phyloP scores from a whole-genome alignment of 2,329 filamentous ascomycete species.

The Akanthomyces muscarius region DNA sequence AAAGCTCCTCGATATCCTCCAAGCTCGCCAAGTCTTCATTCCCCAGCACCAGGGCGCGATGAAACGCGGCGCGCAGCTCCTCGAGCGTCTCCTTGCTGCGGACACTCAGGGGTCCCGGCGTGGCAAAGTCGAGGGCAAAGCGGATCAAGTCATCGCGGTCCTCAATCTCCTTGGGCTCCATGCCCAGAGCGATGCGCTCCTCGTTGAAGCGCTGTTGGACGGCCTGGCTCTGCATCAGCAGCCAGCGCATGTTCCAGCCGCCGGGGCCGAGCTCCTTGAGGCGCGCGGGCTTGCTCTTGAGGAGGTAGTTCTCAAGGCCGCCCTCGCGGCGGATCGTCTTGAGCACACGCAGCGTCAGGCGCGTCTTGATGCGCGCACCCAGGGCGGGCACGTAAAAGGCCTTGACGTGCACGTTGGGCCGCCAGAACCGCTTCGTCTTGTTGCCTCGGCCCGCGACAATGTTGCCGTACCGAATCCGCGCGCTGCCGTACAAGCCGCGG shows the following conservation, averaged over 20 bases:
- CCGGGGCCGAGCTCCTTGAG: conserved; percentile 83
- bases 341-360: conserved; percentile 66
- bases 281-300: conserved; percentile 72
- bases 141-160: conserved; percentile 37
- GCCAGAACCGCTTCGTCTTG: conserved; percentile 70
- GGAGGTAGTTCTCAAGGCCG: conserved; percentile 85
- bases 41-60: conserved; percentile 44
- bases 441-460: conserved; percentile 67
- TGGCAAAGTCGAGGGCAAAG: conserved; percentile 40
- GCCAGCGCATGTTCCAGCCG: conserved; percentile 87
- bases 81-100: conserved; percentile 36
- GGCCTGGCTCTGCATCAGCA: conserved; percentile 71
- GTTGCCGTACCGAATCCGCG: conserved; percentile 75
- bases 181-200: conserved; percentile 62
- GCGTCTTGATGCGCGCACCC: conserved; percentile 59
- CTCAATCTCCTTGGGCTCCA: conserved; percentile 42
- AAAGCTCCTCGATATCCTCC: conserved; percentile 37
- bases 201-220: conserved; percentile 63
- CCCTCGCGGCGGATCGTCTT: conserved; percentile 78
- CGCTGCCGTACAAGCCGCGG: conserved; percentile 65
- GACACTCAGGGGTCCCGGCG: conserved; percentile 35
- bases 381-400: conserved; percentile 62
- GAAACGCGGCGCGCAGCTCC: conserved; percentile 36
- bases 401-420: conserved; percentile 69
- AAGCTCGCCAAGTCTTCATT: conserved; percentile 36